Evolutionary conservation across 2,329 filamentous ascomycete species (phyloP), one percentile per base, ranked within the genome.

Genomic region (Annulohypoxylon truncatum): DNA sequence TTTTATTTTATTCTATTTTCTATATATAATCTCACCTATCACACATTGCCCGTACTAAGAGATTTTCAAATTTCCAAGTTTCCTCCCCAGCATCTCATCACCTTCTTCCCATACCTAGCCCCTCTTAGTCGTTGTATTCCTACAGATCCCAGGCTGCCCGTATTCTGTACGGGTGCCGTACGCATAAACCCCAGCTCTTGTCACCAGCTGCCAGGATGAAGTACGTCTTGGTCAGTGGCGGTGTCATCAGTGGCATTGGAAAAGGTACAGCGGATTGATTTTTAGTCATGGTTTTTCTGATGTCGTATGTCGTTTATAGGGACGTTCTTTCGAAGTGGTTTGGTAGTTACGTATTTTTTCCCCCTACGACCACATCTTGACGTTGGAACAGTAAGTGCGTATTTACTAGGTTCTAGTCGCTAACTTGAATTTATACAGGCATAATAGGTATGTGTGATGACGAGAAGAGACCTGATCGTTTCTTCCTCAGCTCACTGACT

Each of bases 161-260:
- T 20, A 29, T 26, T 22, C 29, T 31, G 50, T 51, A 46, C 50
- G 4, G 50, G 35, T 10, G 26, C 10, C 29, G 9, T 52, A 22
- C 51, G 5, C 46, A 12, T 42, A 53, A 28, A 28, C 33, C 29
- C 35, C 38, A 42, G 18, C 26, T 35, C 50, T 35, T 10, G 26
- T 44, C 15, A 18, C 18, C 9, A 58, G 35, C 56, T 22, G 38
- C 52, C 74, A 88, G 82, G 76, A 94, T 93, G 91, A 92, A 93
- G 83, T 93, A 93, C 84, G 89, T 94, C 80, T 84, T 93, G 72
- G 90, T 93, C 72, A 92, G 90, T 73, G 91, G 91, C 85, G 91
- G 90, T 91, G 80, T 82, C 83, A 79, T 72, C 59, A 62, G 64
- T 65, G 62, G 67, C 61, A 69, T 54, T 61, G 61, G 62, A 61